These are phyloP conservation scores for Speleostelium caveatum DNA, from an alignment of 78 protist species.

Conservation along the genomic window DNA sequence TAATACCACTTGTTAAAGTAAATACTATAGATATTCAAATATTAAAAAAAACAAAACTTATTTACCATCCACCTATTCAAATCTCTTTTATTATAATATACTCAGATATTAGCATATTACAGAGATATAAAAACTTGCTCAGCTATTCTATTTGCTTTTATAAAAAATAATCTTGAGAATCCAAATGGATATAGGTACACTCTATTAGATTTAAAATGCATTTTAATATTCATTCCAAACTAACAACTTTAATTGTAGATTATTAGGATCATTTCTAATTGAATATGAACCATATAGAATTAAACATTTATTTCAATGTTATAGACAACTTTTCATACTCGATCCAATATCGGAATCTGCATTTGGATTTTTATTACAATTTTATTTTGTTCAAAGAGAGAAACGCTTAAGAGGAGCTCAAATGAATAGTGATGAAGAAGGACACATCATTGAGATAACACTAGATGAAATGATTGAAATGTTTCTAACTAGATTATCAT, in stretches of 20 bases:
- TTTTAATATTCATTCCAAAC: not conserved
- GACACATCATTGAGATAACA: not conserved
- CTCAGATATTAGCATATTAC: not conserved
- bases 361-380: not conserved
- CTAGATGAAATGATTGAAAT: not conserved
- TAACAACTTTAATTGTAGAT: not conserved
- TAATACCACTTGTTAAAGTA: conserved; percentile 11
- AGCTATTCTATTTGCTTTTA: not conserved
- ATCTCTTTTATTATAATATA: too few relatives aligned
- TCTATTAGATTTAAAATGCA: not conserved
- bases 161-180: conserved; percentile 16
- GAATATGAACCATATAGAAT: conserved; percentile 2
- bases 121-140: not conserved
- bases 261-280: conserved; percentile 42
- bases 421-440: not conserved
- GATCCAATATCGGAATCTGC: conserved; percentile 27
- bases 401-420: too few relatives aligned
- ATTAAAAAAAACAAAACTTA: too few relatives aligned
- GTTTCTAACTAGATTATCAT: conserved; percentile 10
- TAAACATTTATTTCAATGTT: conserved; percentile 3
- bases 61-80: too few relatives aligned
- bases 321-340: conserved; percentile 3
- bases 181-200: conserved; percentile 24
- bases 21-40: too few relatives aligned
- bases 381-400: not conserved